phyloP scores from a whole-genome alignment of 495 filamentous ascomycete species.

The Penicillium arizonense region DNA sequence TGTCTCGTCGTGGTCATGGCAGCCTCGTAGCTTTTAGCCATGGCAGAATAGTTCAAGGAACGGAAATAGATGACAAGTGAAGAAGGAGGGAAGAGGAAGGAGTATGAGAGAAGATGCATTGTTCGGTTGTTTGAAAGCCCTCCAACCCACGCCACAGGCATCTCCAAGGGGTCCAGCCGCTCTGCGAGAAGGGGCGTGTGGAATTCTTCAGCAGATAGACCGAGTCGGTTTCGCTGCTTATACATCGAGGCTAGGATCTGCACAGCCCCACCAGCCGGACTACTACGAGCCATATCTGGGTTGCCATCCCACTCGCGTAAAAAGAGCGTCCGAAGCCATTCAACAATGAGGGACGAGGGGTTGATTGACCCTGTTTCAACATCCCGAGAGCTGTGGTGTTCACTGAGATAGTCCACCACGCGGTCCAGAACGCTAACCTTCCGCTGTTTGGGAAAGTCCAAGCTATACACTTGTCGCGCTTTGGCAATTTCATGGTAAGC shows the following conservation, averaged over 20 bases:
- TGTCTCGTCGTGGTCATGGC: slow-evolving; percentile 62
- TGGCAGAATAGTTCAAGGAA: slow-evolving; percentile 78
- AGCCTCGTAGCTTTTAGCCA: slow-evolving; percentile 74
- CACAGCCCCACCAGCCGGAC: slow-evolving; percentile 69
- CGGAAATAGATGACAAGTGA: slow-evolving; percentile 82
- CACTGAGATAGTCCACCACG: slow-evolving; percentile 39
- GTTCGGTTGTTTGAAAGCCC: slow-evolving; percentile 53
- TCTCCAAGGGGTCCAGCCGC: slow-evolving; percentile 71
- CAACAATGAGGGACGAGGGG: slow-evolving; percentile 58
- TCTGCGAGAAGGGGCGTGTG: slow-evolving; percentile 73
- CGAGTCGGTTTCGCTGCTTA: slow-evolving; percentile 59
- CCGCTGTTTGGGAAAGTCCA: slow-evolving; percentile 31
- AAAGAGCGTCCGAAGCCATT: slow-evolving; percentile 76
- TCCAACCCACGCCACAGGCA: slow-evolving; percentile 71
- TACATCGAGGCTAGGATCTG: slow-evolving; percentile 74
- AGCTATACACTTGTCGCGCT: slow-evolving; percentile 33
- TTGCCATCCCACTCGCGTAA: slow-evolving; percentile 76
- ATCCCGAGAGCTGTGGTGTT: slow-evolving; percentile 29
- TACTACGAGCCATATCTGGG: slow-evolving; percentile 62
- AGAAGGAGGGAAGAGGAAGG: slow-evolving; percentile 74
- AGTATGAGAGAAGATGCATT: slow-evolving; percentile 75
- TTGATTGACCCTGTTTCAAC: slow-evolving; percentile 34
- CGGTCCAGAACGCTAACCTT: slow-evolving; percentile 36
- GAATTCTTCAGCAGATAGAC: slow-evolving; percentile 66
- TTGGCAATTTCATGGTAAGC: slow-evolving; percentile 54